phyloP scores from a whole-genome alignment of 345 rosid genomes.

The Bruguiera gymnorhiza region DNA sequence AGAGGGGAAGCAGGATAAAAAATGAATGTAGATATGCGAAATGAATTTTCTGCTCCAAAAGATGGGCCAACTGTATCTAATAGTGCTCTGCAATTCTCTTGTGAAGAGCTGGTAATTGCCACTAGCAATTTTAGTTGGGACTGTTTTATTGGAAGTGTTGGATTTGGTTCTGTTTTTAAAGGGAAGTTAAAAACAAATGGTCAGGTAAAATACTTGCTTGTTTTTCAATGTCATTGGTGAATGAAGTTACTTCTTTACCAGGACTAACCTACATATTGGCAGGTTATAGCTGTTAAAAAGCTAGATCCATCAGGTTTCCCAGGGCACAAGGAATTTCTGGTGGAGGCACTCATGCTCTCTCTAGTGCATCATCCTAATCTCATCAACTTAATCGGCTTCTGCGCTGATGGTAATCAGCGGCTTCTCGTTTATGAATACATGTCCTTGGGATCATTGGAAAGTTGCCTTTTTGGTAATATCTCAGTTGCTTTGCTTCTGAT shows the following conservation, averaged over 20 bases:
- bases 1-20: neutral
- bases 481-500: neutral
- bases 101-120: constrained; percentile 56
- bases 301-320: constrained; percentile 56
- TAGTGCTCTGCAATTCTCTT: constrained; percentile 38
- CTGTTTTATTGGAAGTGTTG: constrained; percentile 67
- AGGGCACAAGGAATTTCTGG: constrained; percentile 81
- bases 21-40: constrained; percentile 11
- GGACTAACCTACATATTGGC: constrained; percentile 8
- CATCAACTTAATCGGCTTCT: constrained; percentile 64
- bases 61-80: constrained; percentile 2
- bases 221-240: neutral
- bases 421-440: constrained; percentile 69
- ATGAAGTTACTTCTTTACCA: neutral
- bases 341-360: constrained; percentile 83
- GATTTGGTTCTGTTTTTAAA: constrained; percentile 68
- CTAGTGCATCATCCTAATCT: constrained; percentile 64
- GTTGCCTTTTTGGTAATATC: constrained; percentile 41
- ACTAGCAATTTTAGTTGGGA: constrained; percentile 47
- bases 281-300: constrained; percentile 69
- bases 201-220: constrained; percentile 41
- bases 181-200: constrained; percentile 43
- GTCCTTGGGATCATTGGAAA: constrained; percentile 67
- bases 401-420: constrained; percentile 72
- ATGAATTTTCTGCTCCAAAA: constrained; percentile 12